Percentiles rank a stretch among this genome's conserved stretches.
These are phyloP conservation scores for Termitomyces sp. DNA, from an alignment of 768 basidiomycete species.

Conservation along the genomic window DNA sequence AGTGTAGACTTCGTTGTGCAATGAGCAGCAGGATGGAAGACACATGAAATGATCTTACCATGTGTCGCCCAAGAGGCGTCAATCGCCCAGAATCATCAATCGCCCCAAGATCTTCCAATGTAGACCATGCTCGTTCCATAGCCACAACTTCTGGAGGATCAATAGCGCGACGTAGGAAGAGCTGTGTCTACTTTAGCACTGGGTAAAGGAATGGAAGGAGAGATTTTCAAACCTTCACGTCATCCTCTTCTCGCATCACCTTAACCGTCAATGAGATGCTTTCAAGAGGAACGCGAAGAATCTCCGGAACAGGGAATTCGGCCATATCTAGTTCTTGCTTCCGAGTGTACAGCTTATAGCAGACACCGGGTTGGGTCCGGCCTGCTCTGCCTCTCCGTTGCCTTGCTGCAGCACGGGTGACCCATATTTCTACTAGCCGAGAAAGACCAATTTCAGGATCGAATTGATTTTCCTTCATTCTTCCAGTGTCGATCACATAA, in stretches of 20 bases:
- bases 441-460: constrained; percentile 71
- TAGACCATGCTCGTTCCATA: constrained; percentile 71
- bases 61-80: constrained; percentile 79
- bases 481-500: constrained; percentile 81
- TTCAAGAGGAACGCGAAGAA: constrained; percentile 81
- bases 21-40: neutral
- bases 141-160: constrained; percentile 75
- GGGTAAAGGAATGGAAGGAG: constrained; percentile 3
- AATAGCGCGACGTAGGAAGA: constrained; percentile 68
- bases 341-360: constrained; percentile 85
- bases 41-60: constrained; percentile 35
- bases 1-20: constrained; percentile 53
- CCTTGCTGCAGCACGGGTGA: constrained; percentile 69
- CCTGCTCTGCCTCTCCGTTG: constrained; percentile 91
- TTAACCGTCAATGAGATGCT: constrained; percentile 79
- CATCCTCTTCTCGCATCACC: constrained; percentile 66
- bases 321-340: constrained; percentile 65
- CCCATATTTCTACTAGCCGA: constrained; percentile 72
- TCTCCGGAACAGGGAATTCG: constrained; percentile 79
- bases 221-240: constrained; percentile 55
- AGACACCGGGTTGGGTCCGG: constrained; percentile 73
- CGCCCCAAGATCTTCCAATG: constrained; percentile 74
- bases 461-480: constrained; percentile 77
- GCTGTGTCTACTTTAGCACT: constrained; percentile 25
- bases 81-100: constrained; percentile 56